Conservation (phyloP, 2,329 filamentous ascomycete genomes). For the Aureobasidium sp. region DNA sequence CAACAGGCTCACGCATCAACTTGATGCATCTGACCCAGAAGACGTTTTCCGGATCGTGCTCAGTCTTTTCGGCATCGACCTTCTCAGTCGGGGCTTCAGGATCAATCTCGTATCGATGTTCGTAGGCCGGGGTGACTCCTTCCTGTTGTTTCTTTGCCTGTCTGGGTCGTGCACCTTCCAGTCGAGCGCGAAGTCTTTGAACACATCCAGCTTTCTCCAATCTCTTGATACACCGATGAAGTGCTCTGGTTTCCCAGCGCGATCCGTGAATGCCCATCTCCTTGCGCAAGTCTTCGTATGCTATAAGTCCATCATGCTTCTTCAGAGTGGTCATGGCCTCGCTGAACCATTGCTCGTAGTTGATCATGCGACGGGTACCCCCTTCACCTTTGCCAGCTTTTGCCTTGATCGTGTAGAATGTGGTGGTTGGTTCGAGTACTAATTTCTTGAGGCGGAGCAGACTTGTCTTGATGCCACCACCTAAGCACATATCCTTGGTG, state of each 20-base stretch:
- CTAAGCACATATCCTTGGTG: constrained; percentile 57
- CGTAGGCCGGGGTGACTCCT: neutral
- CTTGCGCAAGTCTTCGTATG: constrained; percentile 57
- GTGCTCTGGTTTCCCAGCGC: constrained; percentile 42
- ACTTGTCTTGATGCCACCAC: constrained; percentile 59
- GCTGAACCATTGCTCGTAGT: constrained; percentile 56
- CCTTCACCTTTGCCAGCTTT: constrained; percentile 16
- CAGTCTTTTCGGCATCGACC: neutral
- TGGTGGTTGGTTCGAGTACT: constrained; percentile 28
- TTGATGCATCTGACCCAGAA: constrained; percentile 42
- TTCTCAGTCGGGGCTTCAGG: neutral
- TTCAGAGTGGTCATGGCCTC: constrained; percentile 55
- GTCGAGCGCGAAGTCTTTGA: constrained; percentile 39
- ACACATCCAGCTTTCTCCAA: constrained; percentile 45
- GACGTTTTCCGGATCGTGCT: constrained; percentile 21
- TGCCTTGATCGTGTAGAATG: constrained; percentile 19
- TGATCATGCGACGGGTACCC: constrained; percentile 27
- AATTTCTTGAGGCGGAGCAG: constrained; percentile 62
- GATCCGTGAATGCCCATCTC: constrained; percentile 42
- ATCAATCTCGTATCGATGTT: constrained; percentile 8
- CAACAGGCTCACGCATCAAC: constrained; percentile 42
- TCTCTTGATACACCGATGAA: constrained; percentile 43
- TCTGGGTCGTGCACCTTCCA: constrained; percentile 9
- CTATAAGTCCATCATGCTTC: constrained; percentile 55
- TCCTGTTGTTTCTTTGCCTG: neutral